Evolutionary conservation across 129 eudicot genomes (phyloP), one percentile per base, ranked within the genome.

Genomic region (Erigeron canadensis): DNA sequence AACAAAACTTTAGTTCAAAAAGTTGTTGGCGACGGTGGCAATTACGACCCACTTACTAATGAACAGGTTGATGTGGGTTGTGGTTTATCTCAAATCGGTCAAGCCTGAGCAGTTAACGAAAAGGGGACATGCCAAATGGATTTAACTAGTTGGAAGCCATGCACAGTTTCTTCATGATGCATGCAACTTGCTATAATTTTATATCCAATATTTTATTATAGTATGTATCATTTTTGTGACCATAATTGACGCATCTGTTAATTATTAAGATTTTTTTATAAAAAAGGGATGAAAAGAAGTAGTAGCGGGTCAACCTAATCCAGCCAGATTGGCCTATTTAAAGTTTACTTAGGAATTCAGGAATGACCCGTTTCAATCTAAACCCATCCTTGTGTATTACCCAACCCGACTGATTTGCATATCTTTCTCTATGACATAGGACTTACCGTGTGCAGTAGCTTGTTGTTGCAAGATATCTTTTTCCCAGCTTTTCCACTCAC

Each of bases 401-500:
- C 17, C 45, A 17, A 34, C 58, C 17, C 17, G 8, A 6, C 42
- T 23, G 38, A 69, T 47, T n/a, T 2, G 16, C 56, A 44, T 46
- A 10, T 18, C n/a, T 43, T 21, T 41, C 22, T 1, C 5, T 53
- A 58, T 16, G 34, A 60, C 69, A 46, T 53, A 72, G 12, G n/a
- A 56, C 63, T 15, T 77, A 86, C 90, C 85, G 64, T 84, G 80
- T 59, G 71, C 61, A 4, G 56, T n/a, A n/a, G 69, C 81, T 72
- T 64, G 41, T 50, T 76, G 80, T 22, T 43, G 57, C 67, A 74
- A 41, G 42, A 77, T 73, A 62, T 87, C 87, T 34, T 58, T 69
- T 84, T 91, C 97, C 97, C 97, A 91, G 13, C 40, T 75, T 74
- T 91, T 91, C 97, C 97, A 91, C 54, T 84, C 84, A 5, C 96